These are phyloP conservation scores for Carallia pectinifolia DNA, from an alignment of 345 rosid species.

Conservation along the genomic window DNA sequence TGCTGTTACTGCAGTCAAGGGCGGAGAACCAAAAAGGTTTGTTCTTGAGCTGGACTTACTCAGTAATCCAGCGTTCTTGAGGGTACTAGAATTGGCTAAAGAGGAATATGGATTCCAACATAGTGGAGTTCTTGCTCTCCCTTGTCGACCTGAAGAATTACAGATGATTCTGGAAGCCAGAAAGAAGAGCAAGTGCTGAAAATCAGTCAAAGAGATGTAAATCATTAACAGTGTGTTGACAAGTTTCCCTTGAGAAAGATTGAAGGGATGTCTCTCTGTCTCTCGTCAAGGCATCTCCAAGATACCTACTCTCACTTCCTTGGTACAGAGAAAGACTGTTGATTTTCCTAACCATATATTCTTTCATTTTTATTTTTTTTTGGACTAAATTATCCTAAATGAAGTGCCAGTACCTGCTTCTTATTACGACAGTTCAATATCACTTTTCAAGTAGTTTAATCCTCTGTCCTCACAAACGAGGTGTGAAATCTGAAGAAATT, in stretches of 20 bases:
- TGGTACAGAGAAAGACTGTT: neutral
- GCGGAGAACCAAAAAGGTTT: conserved; percentile 49
- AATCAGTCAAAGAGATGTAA: conserved; percentile 1
- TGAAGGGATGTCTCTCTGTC: neutral
- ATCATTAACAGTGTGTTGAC: neutral
- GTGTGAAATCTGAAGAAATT: no score
- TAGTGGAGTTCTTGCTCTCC: conserved; percentile 42
- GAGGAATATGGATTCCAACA: conserved; percentile 56
- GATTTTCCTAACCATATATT: neutral
- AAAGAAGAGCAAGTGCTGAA: conserved; percentile 16
- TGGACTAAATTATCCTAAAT: neutral
- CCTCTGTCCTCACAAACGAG: no score
- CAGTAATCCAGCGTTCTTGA: conserved; percentile 45
- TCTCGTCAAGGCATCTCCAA: conserved; percentile 3
- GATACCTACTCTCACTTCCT: neutral
- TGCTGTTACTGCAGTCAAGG: conserved; percentile 45
- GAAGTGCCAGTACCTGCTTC: no score
- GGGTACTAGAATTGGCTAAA: conserved; percentile 43
- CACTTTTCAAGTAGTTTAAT: no score
- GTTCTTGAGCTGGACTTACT: conserved; percentile 43
- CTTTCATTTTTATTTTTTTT: neutral
- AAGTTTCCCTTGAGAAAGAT: neutral
- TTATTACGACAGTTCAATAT: no score
- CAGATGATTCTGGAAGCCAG: conserved; percentile 33
- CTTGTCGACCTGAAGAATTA: conserved; percentile 60